A percentile compares a stretch with the other conserved stretches of the same genome.
These are phyloP conservation scores for Phytophthora melonis DNA, from an alignment of 352 stramenopile species.

Conservation along the genomic window DNA sequence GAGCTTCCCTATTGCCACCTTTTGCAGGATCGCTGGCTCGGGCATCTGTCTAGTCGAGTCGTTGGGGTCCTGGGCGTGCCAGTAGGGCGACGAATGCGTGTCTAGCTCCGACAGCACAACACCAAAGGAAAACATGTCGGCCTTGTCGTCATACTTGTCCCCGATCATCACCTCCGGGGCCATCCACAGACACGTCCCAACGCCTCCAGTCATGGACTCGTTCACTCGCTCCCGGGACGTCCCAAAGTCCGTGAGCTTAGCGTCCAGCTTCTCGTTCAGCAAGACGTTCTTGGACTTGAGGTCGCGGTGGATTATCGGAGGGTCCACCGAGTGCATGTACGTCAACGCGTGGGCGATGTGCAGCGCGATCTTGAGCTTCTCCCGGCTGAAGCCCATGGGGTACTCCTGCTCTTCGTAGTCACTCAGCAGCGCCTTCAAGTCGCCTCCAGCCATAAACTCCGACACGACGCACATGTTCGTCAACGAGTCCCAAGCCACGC, in stretches of 20 bases:
- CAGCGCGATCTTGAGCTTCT: constrained; percentile 49
- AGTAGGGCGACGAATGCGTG: constrained; percentile 38
- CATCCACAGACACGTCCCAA: constrained; percentile 53
- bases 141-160: constrained; percentile 49
- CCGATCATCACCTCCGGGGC: constrained; percentile 54
- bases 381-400: constrained; percentile 38
- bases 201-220: constrained; percentile 44
- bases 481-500: constrained; percentile 60
- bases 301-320: constrained; percentile 54
- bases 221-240: constrained; percentile 41
- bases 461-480: constrained; percentile 58
- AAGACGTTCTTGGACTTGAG: constrained; percentile 67
- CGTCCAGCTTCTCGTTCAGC: constrained; percentile 41
- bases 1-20: constrained; percentile 56
- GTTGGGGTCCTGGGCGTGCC: constrained; percentile 35
- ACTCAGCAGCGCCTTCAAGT: constrained; percentile 53
- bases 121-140: constrained; percentile 58
- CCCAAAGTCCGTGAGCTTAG: constrained; percentile 61
- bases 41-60: constrained; percentile 38
- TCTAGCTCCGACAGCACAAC: constrained; percentile 50
- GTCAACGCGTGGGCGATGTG: constrained; percentile 46
- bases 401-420: constrained; percentile 31
- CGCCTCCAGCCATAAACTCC: constrained; percentile 66
- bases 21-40: constrained; percentile 53
- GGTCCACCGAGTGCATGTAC: constrained; percentile 54